A percentile compares a stretch with the other conserved stretches of the same genome.
Evolutionary conservation across 2,329 filamentous ascomycete species (phyloP).

Genomic region (Xylariaceae sp.): DNA sequence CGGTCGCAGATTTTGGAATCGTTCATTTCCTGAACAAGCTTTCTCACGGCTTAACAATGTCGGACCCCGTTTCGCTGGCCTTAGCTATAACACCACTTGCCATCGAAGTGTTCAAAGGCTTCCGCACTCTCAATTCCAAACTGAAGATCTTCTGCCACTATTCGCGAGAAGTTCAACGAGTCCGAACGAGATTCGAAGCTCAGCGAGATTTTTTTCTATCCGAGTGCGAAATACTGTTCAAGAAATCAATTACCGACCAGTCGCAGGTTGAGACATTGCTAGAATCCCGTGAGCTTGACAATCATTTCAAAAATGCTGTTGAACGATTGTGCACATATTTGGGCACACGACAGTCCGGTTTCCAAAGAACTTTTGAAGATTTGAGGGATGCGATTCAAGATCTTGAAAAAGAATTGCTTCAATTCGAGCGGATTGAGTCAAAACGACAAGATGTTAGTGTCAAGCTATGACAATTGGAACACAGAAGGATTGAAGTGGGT

Average conservation of each 20-base stretch:
- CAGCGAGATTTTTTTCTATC: conserved; percentile 1
- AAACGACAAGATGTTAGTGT: too few relatives aligned
- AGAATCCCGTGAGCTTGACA: not conserved
- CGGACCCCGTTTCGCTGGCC: conserved; percentile 1
- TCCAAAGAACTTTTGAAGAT: too few relatives aligned
- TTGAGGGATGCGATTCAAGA: too few relatives aligned
- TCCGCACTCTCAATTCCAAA: conserved; percentile 1
- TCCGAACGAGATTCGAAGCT: not conserved
- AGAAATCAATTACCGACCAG: not conserved
- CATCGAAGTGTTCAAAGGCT: not conserved
- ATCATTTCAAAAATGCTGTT: too few relatives aligned
- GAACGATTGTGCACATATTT: too few relatives aligned
- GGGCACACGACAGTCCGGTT: too few relatives aligned
- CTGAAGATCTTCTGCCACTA: conserved; percentile 1
- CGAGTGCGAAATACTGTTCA: not conserved
- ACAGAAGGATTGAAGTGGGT: too few relatives aligned
- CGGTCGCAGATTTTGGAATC: too few relatives aligned
- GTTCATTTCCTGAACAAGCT: too few relatives aligned
- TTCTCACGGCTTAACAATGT: not conserved
- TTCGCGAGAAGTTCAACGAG: not conserved
- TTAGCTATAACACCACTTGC: not conserved
- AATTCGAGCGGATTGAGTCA: too few relatives aligned
- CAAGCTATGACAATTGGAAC: too few relatives aligned
- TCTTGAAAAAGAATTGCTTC: too few relatives aligned
- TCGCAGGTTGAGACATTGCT: conserved; percentile 1